phyloP scores from a whole-genome alignment of 1,284 basidiomycete species.

The Ustilago crameri region DNA sequence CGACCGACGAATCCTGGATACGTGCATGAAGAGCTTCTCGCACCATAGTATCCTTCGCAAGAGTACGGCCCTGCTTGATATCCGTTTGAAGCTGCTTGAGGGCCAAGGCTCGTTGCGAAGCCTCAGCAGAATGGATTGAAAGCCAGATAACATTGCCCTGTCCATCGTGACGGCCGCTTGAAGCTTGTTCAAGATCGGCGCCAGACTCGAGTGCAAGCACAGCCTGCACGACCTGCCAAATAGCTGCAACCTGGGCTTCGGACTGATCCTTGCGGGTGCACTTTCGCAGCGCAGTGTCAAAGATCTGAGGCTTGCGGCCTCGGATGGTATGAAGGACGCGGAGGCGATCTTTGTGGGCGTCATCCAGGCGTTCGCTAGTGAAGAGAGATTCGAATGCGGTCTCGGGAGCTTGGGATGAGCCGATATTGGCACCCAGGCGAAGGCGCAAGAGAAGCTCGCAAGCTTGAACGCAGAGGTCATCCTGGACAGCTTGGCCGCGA shows the following conservation, averaged over 20 bases:
- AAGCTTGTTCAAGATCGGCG: conserved; percentile 28
- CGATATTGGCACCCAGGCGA: conserved; percentile 17
- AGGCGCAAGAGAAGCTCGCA: conserved; percentile 39
- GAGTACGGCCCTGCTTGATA: conserved; percentile 27
- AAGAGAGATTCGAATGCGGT: conserved; percentile 35
- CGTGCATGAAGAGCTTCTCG: conserved; percentile 54
- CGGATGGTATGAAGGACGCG: conserved; percentile 48
- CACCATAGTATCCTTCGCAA: conserved; percentile 52
- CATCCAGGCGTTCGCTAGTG: conserved; percentile 7
- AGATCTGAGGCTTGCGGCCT: conserved; percentile 37
- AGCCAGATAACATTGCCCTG: conserved; percentile 56
- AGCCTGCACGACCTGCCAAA: conserved; percentile 52
- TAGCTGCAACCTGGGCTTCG: conserved; percentile 26
- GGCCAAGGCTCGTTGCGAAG: conserved; percentile 46
- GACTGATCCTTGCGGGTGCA: conserved; percentile 34
- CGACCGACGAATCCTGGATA: conserved; percentile 39
- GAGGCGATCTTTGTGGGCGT: conserved; percentile 44
- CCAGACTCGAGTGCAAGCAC: conserved; percentile 52
- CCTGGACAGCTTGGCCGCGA: conserved; percentile 25
- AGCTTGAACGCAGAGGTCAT: conserved; percentile 20
- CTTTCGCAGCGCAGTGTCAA: conserved; percentile 50
- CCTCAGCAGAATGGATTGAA: conserved; percentile 56
- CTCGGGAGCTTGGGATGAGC: conserved; percentile 26
- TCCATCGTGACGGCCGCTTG: conserved; percentile 12
- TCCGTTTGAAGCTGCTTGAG: conserved; percentile 50